A percentile compares a stretch with the other conserved stretches of the same genome.
These are phyloP conservation scores for Penicillium crustosum DNA, from an alignment of 2,329 filamentous ascomycete species.

Conservation along the genomic window DNA sequence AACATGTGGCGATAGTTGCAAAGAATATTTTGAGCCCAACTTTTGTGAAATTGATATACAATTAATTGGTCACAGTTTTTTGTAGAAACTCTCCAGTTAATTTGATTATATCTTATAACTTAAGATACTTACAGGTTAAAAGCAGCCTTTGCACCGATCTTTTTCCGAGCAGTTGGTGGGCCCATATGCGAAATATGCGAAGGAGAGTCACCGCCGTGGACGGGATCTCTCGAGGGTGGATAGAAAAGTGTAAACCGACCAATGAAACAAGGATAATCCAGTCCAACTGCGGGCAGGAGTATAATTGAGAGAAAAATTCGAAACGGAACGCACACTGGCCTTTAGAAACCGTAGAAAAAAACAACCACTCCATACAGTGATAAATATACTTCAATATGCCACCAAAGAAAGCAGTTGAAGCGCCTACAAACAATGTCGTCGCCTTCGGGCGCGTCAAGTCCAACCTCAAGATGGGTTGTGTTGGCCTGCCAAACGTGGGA, in stretches of 20 bases:
- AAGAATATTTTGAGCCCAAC: too few species aligned
- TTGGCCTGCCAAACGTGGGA: conserved; percentile 5
- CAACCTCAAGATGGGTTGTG: conserved; percentile 10
- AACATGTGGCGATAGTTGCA: neutral
- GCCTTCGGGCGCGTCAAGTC: conserved; percentile 6
- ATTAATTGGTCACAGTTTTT: too few species aligned
- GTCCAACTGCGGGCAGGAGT: too few species aligned
- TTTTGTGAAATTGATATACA: too few species aligned
- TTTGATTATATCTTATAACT: too few species aligned
- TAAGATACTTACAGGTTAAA: too few species aligned
- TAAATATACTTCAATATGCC: neutral
- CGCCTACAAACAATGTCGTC: conserved; percentile 7
- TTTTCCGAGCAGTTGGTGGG: too few species aligned
- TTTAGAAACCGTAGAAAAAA: neutral
- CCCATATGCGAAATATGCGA: too few species aligned
- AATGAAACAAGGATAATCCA: neutral
- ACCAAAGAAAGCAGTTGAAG: conserved; percentile 1
- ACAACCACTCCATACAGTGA: neutral
- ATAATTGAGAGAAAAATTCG: neutral
- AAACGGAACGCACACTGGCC: neutral
- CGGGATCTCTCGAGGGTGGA: neutral
- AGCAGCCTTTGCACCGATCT: too few species aligned
- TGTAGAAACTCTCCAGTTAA: too few species aligned
- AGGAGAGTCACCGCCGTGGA: too few species aligned
- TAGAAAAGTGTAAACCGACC: neutral